phyloP scores from a whole-genome alignment of 2,329 filamentous ascomycete species.

The Trichoderma endophyticum region DNA sequence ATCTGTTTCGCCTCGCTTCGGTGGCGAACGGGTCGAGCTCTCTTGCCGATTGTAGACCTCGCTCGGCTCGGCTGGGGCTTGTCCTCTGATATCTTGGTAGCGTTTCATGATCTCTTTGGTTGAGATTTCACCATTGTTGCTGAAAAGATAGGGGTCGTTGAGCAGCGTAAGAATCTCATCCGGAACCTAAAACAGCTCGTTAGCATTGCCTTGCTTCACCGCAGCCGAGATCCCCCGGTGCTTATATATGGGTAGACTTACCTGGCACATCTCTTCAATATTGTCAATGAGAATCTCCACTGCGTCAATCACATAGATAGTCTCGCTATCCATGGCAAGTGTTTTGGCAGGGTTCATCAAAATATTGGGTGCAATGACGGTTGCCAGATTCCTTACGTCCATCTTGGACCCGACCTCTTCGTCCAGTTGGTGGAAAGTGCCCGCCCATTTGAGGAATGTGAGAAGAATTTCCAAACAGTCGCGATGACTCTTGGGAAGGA shows the following conservation, averaged over 20 bases:
- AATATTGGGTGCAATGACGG: constrained; percentile 95
- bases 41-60: constrained; percentile 57
- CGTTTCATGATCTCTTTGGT: constrained; percentile 96
- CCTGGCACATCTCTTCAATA: constrained; percentile 96
- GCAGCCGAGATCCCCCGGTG: neutral
- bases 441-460: constrained; percentile 94
- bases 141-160: constrained; percentile 78
- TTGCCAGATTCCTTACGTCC: constrained; percentile 96
- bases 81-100: constrained; percentile 72
- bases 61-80: constrained; percentile 58
- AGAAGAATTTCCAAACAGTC: constrained; percentile 95
- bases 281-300: constrained; percentile 87
- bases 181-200: constrained; percentile 64
- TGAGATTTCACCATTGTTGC: constrained; percentile 79
- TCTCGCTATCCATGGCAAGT: constrained; percentile 73
- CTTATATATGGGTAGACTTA: constrained; percentile 45
- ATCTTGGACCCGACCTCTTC: constrained; percentile 98
- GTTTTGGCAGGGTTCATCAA: constrained; percentile 68
- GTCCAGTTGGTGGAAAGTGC: constrained; percentile 94
- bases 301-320: constrained; percentile 89
- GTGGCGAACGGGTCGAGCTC: constrained; percentile 54
- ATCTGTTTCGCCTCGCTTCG: constrained; percentile 77
- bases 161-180: constrained; percentile 86
- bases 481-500: constrained; percentile 86
- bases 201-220: constrained; percentile 24